These are phyloP conservation scores for Plasmodium blacklocki DNA, from an alignment of 169 alveolate genomes.

Conservation along the genomic window DNA sequence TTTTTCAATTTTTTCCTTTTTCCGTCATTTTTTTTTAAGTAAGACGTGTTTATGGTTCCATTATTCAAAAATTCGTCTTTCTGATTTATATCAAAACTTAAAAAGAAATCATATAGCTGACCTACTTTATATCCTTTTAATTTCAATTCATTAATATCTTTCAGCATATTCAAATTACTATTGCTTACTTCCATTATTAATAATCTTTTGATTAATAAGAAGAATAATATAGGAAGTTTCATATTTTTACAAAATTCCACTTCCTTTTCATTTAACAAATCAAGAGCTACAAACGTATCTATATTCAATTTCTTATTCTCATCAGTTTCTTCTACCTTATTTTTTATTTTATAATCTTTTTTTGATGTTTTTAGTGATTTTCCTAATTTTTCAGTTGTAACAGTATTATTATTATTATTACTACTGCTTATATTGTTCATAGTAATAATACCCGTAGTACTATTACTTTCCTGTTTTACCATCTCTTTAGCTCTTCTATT, in stretches of 20 bases:
- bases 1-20: conserved; percentile 28
- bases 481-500: conserved; percentile 71
- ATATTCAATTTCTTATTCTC: conserved; percentile 61
- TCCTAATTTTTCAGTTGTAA: conserved; percentile 10
- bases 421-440: too few relatives aligned
- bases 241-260: conserved; percentile 81
- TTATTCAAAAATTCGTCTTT: conserved; percentile 19
- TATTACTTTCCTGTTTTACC: conserved; percentile 25
- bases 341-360: conserved; percentile 46
- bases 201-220: conserved; percentile 78
- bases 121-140: conserved; percentile 82
- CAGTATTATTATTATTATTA: too few relatives aligned
- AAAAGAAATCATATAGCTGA: conserved; percentile 79
- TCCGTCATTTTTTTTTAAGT: conserved; percentile 42
- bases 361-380: conserved; percentile 29
- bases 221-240: conserved; percentile 81
- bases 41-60: not conserved
- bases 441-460: too few relatives aligned
- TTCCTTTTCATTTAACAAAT: conserved; percentile 77
- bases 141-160: conserved; percentile 79
- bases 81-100: conserved; percentile 78
- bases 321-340: conserved; percentile 32
- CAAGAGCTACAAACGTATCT: conserved; percentile 61
- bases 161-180: conserved; percentile 52
- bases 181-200: conserved; percentile 77